Evolutionary conservation across 1,284 basidiomycete species (phyloP).

Genomic region (Fomitopsis pinicola): DNA sequence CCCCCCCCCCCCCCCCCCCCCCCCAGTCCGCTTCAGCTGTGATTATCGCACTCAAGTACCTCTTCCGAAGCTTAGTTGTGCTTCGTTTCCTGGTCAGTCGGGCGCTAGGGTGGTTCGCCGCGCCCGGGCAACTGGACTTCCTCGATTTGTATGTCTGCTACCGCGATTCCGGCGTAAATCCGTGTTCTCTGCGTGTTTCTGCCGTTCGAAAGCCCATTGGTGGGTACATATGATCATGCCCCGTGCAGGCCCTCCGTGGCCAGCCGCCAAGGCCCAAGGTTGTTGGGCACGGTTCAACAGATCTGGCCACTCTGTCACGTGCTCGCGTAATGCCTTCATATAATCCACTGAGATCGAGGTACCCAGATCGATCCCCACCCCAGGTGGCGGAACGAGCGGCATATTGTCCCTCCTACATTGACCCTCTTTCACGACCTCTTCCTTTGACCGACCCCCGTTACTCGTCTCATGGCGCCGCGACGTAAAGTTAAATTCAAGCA

Average conservation of each 20-base stretch:
- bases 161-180: too few relatives aligned
- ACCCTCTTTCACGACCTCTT: not conserved
- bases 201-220: not conserved
- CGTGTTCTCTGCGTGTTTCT: too few relatives aligned
- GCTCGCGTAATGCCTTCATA: not conserved
- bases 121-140: too few relatives aligned
- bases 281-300: not conserved
- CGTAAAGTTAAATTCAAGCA: not conserved
- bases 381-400: not conserved
- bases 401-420: not conserved
- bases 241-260: not conserved
- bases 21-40: too few relatives aligned
- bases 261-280: too few relatives aligned
- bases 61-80: too few relatives aligned
- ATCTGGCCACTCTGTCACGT: not conserved
- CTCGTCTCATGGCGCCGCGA: not conserved
- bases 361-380: not conserved
- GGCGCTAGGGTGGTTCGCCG: too few relatives aligned
- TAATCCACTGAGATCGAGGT: not conserved
- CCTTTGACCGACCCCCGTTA: too few relatives aligned
- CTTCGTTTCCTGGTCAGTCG: too few relatives aligned
- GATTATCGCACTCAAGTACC: too few relatives aligned
- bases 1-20: too few relatives aligned
- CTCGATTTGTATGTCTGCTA: too few relatives aligned
- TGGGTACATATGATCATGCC: not conserved